phyloP scores from a whole-genome alignment of 192 early-diverging fungal species.

The Cetraspora pellucida region DNA sequence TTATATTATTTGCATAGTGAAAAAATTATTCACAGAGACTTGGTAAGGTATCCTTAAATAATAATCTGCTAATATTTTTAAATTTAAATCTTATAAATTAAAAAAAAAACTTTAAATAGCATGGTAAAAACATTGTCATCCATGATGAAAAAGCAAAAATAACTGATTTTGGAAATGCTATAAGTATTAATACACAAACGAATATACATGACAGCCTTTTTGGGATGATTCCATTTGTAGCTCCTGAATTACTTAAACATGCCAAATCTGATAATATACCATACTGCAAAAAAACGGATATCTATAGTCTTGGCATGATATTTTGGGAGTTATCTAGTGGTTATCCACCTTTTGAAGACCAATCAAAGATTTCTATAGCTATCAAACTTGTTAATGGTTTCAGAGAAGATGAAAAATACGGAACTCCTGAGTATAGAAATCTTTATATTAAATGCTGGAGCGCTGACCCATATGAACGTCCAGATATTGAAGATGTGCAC shows the following conservation, averaged over 20 bases:
- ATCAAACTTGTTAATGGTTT: neutral
- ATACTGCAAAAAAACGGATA: neutral
- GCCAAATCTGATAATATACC: neutral
- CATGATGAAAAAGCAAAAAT: neutral
- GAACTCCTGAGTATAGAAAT: neutral
- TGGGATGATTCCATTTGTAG: neutral
- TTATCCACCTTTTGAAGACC: neutral
- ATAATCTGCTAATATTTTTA: neutral
- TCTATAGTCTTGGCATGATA: neutral
- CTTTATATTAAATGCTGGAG: neutral
- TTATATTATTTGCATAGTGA: neutral
- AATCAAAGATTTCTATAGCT: neutral
- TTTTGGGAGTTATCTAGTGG: neutral
- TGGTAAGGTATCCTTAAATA: neutral
- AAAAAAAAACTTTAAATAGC: neutral
- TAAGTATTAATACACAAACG: neutral
- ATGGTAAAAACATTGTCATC: neutral
- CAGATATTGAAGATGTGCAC: neutral
- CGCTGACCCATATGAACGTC: neutral
- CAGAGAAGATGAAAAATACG: neutral
- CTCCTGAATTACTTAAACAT: neutral
- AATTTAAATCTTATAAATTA: neutral
- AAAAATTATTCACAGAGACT: slow-evolving; percentile 10
- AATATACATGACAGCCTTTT: neutral
- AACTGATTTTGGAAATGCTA: slow-evolving; percentile 10